Evolutionary conservation across 176 grass and related monocot genomes (phyloP), one percentile per base, ranked within the genome.

Genomic region (Eragrostis nindensis): DNA sequence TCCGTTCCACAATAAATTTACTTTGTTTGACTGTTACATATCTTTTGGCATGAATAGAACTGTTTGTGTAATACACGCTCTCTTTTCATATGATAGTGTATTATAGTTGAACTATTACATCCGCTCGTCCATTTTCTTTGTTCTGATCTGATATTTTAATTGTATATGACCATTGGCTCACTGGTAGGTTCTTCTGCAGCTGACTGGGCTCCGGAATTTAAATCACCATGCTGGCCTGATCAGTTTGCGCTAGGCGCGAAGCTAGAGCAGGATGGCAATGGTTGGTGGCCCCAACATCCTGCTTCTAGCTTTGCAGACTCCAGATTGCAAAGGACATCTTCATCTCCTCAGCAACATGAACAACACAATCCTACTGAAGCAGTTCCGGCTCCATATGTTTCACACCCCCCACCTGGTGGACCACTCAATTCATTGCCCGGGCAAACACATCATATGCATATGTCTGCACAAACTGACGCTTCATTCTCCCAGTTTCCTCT

Each of bases 121-220:
- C 8, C 13, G 41, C 16, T 3, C 0, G 10, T 19, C 9, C 24
- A 63, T 32, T 62, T 46, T 47, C 56, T 76, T 76, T 29, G 5
- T 62, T 48, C 57, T 48, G 47, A 64, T 64, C 16, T 77, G 59
- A 48, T 48, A 64, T 64, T 64, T 77, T 48, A 13, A 60, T 25
- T 22, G 19, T 22, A 56, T 56, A 56, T 56, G 54, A 7, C 22
- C 64, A 32, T 30, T 62, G 61, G n/a, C 66, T n/a, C 69, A 24
- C 24, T 62, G 53, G 17, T 66, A 94, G 92, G 85, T 85, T 89
- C 86, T 50, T 66, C 89, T 82, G 75, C 89, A 26, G 74, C 59
- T 48, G 92, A 94, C 47, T 94, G 89, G 89, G 43, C 73, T 78
- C 89, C 68, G 45, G 89, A 92, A 64, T n/a, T n/a, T n/a, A n/a